Evolutionary conservation across 2,329 filamentous ascomycete species (phyloP).

Genomic region (Hypoxylon sp.): DNA sequence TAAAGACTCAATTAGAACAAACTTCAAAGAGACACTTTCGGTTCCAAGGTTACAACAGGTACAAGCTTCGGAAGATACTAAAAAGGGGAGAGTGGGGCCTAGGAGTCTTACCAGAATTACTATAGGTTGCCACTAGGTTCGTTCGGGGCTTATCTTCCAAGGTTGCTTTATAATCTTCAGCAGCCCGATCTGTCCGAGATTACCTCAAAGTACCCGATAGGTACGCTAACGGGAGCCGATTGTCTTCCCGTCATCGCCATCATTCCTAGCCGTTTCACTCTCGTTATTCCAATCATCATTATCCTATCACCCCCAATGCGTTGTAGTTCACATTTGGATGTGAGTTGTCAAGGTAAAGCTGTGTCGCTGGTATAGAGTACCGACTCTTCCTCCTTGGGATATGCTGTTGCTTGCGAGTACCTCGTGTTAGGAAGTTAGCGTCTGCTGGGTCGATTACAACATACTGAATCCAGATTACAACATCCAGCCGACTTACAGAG

Average conservation of each 20-base stretch:
- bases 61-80: neutral
- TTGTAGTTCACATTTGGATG: neutral
- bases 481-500: conserved; percentile 18
- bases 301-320: neutral
- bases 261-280: neutral
- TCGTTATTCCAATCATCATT: conserved; percentile 12
- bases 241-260: conserved; percentile 1
- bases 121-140: conserved; percentile 2
- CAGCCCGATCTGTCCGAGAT: conserved; percentile 19
- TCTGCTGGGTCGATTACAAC: conserved; percentile 31
- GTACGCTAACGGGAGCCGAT: conserved; percentile 2
- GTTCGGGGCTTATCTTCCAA: conserved; percentile 10
- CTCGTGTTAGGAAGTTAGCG: conserved; percentile 18
- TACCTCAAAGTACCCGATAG: conserved; percentile 29
- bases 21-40: neutral
- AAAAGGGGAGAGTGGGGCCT: neutral
- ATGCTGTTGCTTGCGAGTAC: conserved; percentile 26
- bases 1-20: neutral
- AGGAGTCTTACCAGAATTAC: neutral
- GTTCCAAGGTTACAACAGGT: neutral
- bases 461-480: conserved; percentile 37
- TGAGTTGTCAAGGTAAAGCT: neutral
- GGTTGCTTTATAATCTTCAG: conserved; percentile 15
- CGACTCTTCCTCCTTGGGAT: neutral
- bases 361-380: conserved; percentile 6